Evolutionary conservation across 1,284 basidiomycete species (phyloP), one percentile per base, ranked within the genome.

Genomic region (Malassezia brasiliensis): DNA sequence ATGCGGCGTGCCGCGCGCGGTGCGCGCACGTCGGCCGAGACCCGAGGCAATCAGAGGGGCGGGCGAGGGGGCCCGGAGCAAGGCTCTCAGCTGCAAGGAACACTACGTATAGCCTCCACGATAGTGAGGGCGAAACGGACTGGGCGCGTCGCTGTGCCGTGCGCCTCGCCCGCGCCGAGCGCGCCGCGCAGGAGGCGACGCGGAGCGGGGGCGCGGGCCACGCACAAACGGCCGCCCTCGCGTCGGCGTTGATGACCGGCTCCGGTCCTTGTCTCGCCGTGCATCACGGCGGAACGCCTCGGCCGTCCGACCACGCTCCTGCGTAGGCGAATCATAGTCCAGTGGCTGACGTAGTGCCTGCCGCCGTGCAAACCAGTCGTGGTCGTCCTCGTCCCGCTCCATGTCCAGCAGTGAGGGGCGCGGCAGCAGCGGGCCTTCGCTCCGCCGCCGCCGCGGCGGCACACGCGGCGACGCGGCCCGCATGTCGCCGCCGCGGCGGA

Each of bases 91-190:
- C 40, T 42, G 40, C 40, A 42, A 42, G 40, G 40, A 17, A 22
- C 42, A 25, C 53, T 50, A 55, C 40, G 46, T 31, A 38, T 55
- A 55, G n/a, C 53, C 53, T 3, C 53, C 53, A 22, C 35, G 47
- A 28, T 50, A 55, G 39, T 46, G 53, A 14, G 53, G 53, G 22
- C 35, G 39, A 38, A 55, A 55, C 3, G 32, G 32, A 12, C 37
- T n/a, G 19, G 25, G n/a, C 10, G 36, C 8, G 10, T 11, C 20
- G 31, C 17, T 12, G 17, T 22, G 28, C 12, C 31, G 31, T 4
- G 11, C 25, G 14, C 41, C 37, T 17, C 25, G 22, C 7, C 48
- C 38, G 12, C 39, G 37, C 14, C 48, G 48, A 4, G 38, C 30
- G 7, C 30, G 22, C 3, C 48, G 25, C 8, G 52, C 19, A 15